Evolutionary conservation across 2,329 filamentous ascomycete genomes (phyloP).

Genomic region (Zymoseptoria crescenta): DNA sequence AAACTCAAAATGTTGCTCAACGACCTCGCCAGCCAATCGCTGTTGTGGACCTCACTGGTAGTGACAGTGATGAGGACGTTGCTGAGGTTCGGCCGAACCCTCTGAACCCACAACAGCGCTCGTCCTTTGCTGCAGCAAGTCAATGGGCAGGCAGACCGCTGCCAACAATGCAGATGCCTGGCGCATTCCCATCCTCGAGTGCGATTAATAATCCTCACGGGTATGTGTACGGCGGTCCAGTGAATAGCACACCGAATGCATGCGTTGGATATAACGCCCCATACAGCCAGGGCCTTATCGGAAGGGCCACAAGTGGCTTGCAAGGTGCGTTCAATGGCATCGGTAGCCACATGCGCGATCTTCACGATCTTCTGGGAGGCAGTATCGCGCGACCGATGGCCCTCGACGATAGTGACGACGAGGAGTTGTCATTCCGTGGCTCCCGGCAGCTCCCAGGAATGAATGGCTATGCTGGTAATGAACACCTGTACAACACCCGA

Average conservation of each 20-base stretch:
- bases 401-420: constrained; percentile 20
- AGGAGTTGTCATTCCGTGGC: constrained; percentile 17
- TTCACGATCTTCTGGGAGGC: constrained; percentile 16
- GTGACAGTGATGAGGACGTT: constrained; percentile 25
- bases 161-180: constrained; percentile 18
- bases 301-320: neutral
- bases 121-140: constrained; percentile 3
- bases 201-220: neutral
- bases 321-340: constrained; percentile 4
- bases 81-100: constrained; percentile 18
- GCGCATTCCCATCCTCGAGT: constrained; percentile 13
- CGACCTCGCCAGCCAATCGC: constrained; percentile 8
- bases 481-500: constrained; percentile 20
- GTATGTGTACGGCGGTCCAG: neutral
- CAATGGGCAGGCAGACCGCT: neutral
- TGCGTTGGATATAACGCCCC: neutral
- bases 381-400: constrained; percentile 6
- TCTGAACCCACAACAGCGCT: constrained; percentile 18
- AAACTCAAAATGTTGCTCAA: constrained; percentile 10
- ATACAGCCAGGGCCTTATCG: constrained; percentile 1
- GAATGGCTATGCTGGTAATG: constrained; percentile 19
- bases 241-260: neutral
- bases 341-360: constrained; percentile 10
- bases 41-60: constrained; percentile 27
- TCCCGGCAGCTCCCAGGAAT: constrained; percentile 15